These are phyloP conservation scores for Debaryomycetaceae sp. DNA, from an alignment of 1,139 yeast species.

Conservation along the genomic window DNA sequence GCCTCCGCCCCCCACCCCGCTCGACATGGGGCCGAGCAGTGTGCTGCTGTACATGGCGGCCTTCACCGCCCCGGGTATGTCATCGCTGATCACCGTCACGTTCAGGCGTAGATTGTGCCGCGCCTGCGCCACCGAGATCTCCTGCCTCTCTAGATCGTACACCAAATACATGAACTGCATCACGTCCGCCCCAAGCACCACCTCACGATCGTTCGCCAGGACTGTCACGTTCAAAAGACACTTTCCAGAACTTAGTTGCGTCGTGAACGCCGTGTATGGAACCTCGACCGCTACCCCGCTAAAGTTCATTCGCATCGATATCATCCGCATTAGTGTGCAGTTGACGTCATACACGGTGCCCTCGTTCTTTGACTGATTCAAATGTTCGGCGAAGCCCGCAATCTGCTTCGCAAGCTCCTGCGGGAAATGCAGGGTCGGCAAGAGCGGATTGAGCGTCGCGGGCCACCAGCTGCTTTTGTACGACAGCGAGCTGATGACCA, in stretches of 20 bases:
- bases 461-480: background rate
- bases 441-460: background rate
- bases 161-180: slow-evolving; percentile 68
- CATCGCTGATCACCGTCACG: slow-evolving; percentile 28
- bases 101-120: slow-evolving; percentile 18
- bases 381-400: background rate
- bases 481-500: background rate
- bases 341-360: background rate
- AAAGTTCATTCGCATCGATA: slow-evolving; percentile 1
- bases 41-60: slow-evolving; percentile 29
- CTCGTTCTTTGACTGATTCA: background rate
- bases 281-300: slow-evolving; percentile 2
- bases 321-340: background rate
- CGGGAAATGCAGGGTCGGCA: background rate
- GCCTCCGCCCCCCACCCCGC: background rate
- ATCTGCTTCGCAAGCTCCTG: too few species aligned
- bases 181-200: slow-evolving; percentile 55
- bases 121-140: slow-evolving; percentile 61
- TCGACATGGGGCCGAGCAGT: background rate
- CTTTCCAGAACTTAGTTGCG: too few species aligned
- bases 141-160: slow-evolving; percentile 57
- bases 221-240: background rate
- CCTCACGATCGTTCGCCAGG: background rate
- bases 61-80: slow-evolving; percentile 36
- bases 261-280: slow-evolving; percentile 1